phyloP scores from a whole-genome alignment of 1,284 basidiomycete species.

The Paramarasmius palmivorus region DNA sequence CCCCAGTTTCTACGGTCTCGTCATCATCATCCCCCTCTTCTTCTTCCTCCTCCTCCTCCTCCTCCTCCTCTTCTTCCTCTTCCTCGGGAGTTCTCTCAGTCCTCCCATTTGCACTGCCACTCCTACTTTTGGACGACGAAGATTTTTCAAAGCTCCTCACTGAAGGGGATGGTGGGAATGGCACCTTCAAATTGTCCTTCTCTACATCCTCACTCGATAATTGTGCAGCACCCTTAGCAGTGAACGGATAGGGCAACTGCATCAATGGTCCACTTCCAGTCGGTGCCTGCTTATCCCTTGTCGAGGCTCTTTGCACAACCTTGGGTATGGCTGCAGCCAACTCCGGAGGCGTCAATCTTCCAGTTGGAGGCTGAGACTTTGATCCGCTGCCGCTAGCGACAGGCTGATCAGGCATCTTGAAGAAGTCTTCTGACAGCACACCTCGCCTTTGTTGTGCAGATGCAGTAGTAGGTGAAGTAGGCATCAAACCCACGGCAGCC shows the following conservation, averaged over 20 bases:
- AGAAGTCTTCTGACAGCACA: constrained; percentile 61
- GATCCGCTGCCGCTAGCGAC: constrained; percentile 16
- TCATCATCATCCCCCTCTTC: constrained; percentile 34
- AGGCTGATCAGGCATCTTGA: constrained; percentile 47
- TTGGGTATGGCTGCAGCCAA: constrained; percentile 44
- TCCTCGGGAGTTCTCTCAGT: constrained; percentile 34
- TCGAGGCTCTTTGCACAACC: constrained; percentile 34
- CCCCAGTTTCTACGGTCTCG: constrained; percentile 36
- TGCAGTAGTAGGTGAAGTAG: constrained; percentile 44
- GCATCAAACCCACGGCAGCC: constrained; percentile 65
- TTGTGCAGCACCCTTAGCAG: constrained; percentile 45
- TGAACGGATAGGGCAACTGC: constrained; percentile 64
- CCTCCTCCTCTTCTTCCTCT: constrained; percentile 34
- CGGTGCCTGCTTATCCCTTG: constrained; percentile 34
- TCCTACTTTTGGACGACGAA: constrained; percentile 14
- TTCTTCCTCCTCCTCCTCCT: constrained; percentile 40
- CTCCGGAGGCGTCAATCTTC: constrained; percentile 30
- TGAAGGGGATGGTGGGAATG: constrained; percentile 66
- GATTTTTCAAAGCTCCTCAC: constrained; percentile 27
- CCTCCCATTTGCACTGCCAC: constrained; percentile 19
- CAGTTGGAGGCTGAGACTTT: constrained; percentile 20
- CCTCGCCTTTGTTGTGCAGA: constrained; percentile 36
- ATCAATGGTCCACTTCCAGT: constrained; percentile 38
- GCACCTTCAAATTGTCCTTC: constrained; percentile 36
- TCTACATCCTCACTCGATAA: constrained; percentile 51